Conservation (phyloP, 768 basidiomycete species). For the Collybia sp. region DNA sequence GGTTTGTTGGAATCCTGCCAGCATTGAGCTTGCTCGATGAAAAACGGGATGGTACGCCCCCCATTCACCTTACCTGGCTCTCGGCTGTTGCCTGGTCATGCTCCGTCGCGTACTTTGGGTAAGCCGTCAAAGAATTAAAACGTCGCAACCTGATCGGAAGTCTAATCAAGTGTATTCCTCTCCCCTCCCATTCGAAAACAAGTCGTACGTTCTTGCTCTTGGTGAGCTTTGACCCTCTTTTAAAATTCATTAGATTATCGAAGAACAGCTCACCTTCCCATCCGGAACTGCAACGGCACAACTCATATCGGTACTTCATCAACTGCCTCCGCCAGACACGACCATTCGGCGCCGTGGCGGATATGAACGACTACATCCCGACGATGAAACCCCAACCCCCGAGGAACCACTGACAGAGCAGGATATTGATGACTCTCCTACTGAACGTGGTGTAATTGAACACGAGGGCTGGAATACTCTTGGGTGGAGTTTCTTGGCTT, state of each 20-base stretch:
- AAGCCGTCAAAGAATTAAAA: not conserved
- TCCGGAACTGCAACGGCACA: conserved; percentile 97
- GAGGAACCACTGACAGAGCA: conserved; percentile 12
- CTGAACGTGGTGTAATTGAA: conserved; percentile 37
- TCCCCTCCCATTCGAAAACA: conserved; percentile 93
- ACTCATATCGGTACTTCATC: conserved; percentile 85
- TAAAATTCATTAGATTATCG: conserved; percentile 62
- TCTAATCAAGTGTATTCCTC: conserved; percentile 71
- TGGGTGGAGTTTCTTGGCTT: conserved; percentile 72
- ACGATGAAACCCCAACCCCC: conserved; percentile 2
- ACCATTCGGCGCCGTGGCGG: conserved; percentile 50
- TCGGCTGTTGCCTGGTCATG: conserved; percentile 82
- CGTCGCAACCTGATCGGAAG: not conserved
- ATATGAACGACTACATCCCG: conserved; percentile 39
- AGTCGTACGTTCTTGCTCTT: conserved; percentile 54
- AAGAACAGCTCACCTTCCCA: conserved; percentile 92
- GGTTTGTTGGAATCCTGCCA: conserved; percentile 90
- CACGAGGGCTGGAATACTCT: conserved; percentile 77
- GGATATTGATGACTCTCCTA: conserved; percentile 16
- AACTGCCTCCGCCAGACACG: conserved; percentile 62
- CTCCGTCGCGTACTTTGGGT: conserved; percentile 94
- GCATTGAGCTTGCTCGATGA: conserved; percentile 78
- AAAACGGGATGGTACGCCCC: conserved; percentile 69
- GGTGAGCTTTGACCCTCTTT: not conserved
- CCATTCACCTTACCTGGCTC: conserved; percentile 71